Base-by-base conservation (phyloP, 371 early-diverging fungal species). In the Phascolomyces articulosus region DNA sequence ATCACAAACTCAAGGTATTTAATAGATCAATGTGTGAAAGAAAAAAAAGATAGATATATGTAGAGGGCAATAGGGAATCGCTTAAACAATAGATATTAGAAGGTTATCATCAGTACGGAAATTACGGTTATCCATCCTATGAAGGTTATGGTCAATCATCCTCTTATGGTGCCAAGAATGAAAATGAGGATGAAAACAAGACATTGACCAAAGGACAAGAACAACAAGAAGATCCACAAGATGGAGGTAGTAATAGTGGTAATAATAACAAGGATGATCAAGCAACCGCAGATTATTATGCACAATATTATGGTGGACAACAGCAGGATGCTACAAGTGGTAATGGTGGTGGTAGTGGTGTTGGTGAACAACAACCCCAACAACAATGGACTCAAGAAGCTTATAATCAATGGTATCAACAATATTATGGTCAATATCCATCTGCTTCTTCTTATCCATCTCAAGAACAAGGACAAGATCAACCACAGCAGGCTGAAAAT, bases 321-420 rank as follows among this genome's bases (percentile, higher is more conserved):
- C 34, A 34, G 11, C 51, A 49, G 24, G 23, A n/a, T 38, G 16
- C 44, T 4, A 44, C 44, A 18, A 55, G 58, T 27, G 28, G 11
- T 15, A 27, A 38, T 27, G 67, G 63, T 41, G 51, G 40, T 38
- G 62, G 28, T 24, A n/a, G 16, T 24, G 60, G 47, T 18, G 51
- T 40, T 40, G 58, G 41, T 49, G 38, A 49, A 18, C 31, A 67
- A 40, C 68, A 63, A 51, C 66, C 70, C 20, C 64, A 65, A 26
- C 65, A 75, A 27, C 70, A 70, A 31, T 75, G 72, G 57, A 68
- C 67, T 55, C 76, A 79, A 56, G 76, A 77, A 61, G 74, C 75
- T 2, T 80, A 80, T 51, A 66, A 80, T 66, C 78, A 78, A 63
- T 78, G 78, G 72, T 80, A 78, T 60, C 80, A 80, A 55, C 81